Evolutionary conservation across 805 yeast genomes (phyloP).

Genomic region (Candida boleticola): DNA sequence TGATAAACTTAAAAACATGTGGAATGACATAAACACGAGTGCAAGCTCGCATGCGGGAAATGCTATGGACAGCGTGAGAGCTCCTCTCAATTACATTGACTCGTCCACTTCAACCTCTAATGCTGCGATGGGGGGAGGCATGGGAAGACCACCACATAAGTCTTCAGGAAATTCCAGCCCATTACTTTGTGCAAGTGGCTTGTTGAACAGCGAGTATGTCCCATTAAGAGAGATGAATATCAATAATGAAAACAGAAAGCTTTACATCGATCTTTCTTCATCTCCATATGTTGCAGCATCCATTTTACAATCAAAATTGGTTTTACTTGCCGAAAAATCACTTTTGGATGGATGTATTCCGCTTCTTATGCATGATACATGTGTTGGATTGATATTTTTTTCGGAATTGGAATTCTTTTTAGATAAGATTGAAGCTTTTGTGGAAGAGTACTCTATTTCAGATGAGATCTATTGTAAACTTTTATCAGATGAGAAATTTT

Average conservation of each 20-base stretch:
- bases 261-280: conserved; percentile 35
- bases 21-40: background rate
- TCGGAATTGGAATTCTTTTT: conserved; percentile 53
- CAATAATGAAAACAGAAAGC: conserved; percentile 9
- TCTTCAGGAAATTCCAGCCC: background rate
- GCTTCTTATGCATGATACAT: conserved; percentile 31
- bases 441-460: conserved; percentile 18
- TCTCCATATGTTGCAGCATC: conserved; percentile 32
- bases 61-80: background rate
- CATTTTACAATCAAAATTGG: conserved; percentile 32
- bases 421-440: conserved; percentile 39
- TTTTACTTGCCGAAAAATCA: conserved; percentile 36
- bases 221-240: background rate
- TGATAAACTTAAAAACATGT: conserved; percentile 1
- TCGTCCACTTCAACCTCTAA: background rate
- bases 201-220: background rate
- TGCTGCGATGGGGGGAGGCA: background rate
- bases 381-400: conserved; percentile 47
- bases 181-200: background rate
- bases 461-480: conserved; percentile 32
- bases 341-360: conserved; percentile 55
- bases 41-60: too few species aligned
- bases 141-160: background rate
- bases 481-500: conserved; percentile 12
- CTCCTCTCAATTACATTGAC: background rate